These are phyloP conservation scores for Trichoderma atrobrunneum DNA, from an alignment of 2,329 filamentous ascomycete genomes.

Conservation along the genomic window DNA sequence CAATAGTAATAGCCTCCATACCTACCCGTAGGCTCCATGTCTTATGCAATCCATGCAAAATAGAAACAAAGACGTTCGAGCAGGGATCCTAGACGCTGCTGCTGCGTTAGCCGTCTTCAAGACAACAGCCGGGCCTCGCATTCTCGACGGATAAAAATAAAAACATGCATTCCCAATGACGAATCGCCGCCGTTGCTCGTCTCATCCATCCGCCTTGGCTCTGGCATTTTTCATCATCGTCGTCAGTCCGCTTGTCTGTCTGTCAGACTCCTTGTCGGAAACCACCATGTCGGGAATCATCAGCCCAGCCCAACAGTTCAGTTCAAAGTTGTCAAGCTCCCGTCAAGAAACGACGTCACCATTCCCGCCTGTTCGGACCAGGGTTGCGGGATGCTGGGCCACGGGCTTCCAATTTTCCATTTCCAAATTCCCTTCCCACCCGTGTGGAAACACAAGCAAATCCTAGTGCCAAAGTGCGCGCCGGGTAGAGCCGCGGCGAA, in stretches of 20 bases:
- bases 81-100: constrained; percentile 3
- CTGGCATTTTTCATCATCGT: not conserved
- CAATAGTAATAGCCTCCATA: not conserved
- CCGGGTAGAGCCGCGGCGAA: constrained; percentile 9
- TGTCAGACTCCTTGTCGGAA: not conserved
- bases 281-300: not conserved
- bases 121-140: not conserved
- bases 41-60: not conserved
- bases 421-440: not conserved
- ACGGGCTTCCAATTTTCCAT: not conserved
- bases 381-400: not conserved
- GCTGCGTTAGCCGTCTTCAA: not conserved
- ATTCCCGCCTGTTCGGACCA: constrained; percentile 1
- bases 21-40: not conserved
- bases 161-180: not conserved
- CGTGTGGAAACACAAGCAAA: constrained; percentile 1
- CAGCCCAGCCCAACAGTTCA: not conserved
- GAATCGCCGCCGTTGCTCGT: not conserved
- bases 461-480: not conserved
- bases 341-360: constrained; percentile 12
- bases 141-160: not conserved
- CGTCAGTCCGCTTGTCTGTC: not conserved
- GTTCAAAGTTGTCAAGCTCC: not conserved
- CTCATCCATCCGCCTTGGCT: not conserved
- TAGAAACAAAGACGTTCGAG: constrained; percentile 2